Base-by-base conservation (phyloP, 495 filamentous ascomycete genomes). In the Aspergillus cristatus region DNA sequence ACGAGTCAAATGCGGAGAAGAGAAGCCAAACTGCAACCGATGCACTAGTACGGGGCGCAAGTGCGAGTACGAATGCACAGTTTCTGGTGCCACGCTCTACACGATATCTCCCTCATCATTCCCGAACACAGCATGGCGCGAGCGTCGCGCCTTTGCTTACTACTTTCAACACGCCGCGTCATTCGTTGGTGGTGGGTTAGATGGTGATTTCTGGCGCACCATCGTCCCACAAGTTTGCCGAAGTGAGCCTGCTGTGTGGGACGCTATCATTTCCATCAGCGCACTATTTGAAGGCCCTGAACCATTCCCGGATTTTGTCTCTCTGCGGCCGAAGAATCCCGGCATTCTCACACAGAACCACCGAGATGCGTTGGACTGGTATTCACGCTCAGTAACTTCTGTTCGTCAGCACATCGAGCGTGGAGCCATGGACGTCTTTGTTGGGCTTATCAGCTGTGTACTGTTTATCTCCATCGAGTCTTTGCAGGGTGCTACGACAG, bases 1-100 rank as follows among this genome's bases (percentile, higher is more conserved):
- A 40, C 67, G 74, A 42, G 72, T 81, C 24, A 81, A 81, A 57
- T 81, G 77, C 59, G 77, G 74, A 57, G 77, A 81, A 51, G 55
- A 49, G 40, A 73, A 72, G 36, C 76, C 77, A 6, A 47, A 55
- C 12, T 81, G 75, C 42, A 51, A 51, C n/a, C 69, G 71, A 28
- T 81, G 49, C 29, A 13, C 39, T 18, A 18, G 18, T 3, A 40
- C 49, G 0, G 46, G 46, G 0, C 35, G 43, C 3, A 46, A 35
- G 14, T 53, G 49, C 30, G 49, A n/a, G n/a, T n/a, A 53, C 14
- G 48, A 43, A 13, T 51, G 47, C 34, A 36, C 43, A 10, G 22
- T 34, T 7, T 20, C 40, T 32, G 4, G 40, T 41, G 20, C 22
- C 32, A 6, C 40, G 44, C 16, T 37, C 18, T 34, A 34, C 15